Evolutionary conservation across 202 grass and related monocot genomes (phyloP), one percentile per base, ranked within the genome.

Genomic region (Carex sylvatica): DNA sequence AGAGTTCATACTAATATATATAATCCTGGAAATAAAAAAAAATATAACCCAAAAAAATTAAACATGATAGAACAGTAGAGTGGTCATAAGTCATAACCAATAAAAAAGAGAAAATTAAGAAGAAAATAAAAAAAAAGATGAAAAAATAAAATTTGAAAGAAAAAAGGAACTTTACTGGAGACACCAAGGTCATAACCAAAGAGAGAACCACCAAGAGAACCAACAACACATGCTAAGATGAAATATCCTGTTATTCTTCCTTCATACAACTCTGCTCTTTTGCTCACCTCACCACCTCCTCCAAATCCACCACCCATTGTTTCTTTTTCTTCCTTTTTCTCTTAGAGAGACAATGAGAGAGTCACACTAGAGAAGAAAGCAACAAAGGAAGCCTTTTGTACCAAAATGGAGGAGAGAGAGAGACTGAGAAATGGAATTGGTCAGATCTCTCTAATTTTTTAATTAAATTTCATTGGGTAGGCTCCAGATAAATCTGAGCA

Each of bases 131-230:
- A 67, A 67, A 5, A 58, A 22, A 3, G 13, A 40, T 15, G 0
- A 9, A 72, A 18, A 28, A 63, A 62, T 11, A 11, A 36, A 80
- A 3, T 49, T 49, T 80, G 11, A 15, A 18, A 7, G 47, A n/a
- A 4, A 8, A 4, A 18, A 64, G 4, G 7, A 1, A 85, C 89
- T 95, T 40, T 59, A 99, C 96, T 92, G 13, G 96, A 99, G 42
- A 99, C 91, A 12, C 96, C 96, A 79, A 99, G 93, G 81, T 99
- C 96, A 35, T 96, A 99, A 9, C 96, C 96, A 78, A 99, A 99
- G 65, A 99, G 93, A 16, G 93, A 95, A 36, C 96, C 96, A 6
- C 96, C 96, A 7, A 95, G 91, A 36, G 96, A 99, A 15, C 93
- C 93, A 46, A 99, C 93, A 80, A 96, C 59, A 84, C 96, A 99